Base-by-base conservation (phyloP, 345 rosid species). In the Aquilaria sinensis region DNA sequence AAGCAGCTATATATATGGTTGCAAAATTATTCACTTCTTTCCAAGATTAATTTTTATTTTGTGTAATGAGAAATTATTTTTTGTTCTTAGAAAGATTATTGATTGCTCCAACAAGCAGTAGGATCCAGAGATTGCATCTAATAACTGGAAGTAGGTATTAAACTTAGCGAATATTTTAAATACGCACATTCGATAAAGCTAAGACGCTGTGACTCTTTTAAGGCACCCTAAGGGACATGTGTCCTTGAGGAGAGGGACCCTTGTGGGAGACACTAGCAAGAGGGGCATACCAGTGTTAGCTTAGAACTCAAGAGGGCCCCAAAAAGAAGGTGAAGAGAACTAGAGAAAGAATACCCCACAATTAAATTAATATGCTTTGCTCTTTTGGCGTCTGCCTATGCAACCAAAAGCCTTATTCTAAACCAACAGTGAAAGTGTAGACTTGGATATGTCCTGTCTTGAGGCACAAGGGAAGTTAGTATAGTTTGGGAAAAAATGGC, bases 151-250 rank as follows among this genome's bases (percentile, higher is more conserved):
- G 23, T 23, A 23, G 23, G 23, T 23, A 23, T 23, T 23, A 23
- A 23, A 23, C 23, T 23, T 23, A 23, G 23, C 23, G 23, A 23
- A 23, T 23, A 23, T 23, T 23, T 23, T 23, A 23, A 23, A 23
- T 23, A 23, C 23, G 23, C 23, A 23, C 23, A 23, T 23, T 23
- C 23, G 23, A 23, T 23, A 23, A 75, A 77, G 71, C 65, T 43
- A 60, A 51, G 62, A 46, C 67, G 12, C 34, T 16, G 51, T 66
- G 49, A 71, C 70, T 71, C 81, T 81, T 81, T 52, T 10, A 79
- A 81, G 84, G 68, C 81, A 75, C 71, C 66, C 80, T 58, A 70
- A 1, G 33, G 47, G 72, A 66, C 74, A 69, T 12, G 63, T 78
- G 76, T 58, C 61, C 16, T 3, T 16, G 2, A 31, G 54, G 55